phyloP scores from a whole-genome alignment of 768 basidiomycete genomes.

The Tylopilus sp. region DNA sequence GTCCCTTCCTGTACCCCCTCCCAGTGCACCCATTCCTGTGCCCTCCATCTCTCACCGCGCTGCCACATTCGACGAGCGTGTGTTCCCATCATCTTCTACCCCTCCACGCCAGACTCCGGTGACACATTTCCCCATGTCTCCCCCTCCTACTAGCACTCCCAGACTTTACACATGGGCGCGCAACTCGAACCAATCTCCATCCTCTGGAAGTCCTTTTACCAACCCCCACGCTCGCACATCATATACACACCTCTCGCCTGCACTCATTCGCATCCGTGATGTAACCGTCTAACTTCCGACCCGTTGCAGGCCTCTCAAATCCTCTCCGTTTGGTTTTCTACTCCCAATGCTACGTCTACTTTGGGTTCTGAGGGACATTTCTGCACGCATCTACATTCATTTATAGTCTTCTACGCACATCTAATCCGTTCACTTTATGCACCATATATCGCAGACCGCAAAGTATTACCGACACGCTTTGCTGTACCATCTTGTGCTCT shows the following conservation, averaged over 20 bases:
- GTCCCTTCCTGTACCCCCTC: slow-evolving; percentile 16
- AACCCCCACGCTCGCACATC: slow-evolving; percentile 60
- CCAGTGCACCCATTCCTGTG: slow-evolving; percentile 30
- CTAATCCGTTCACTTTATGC: slow-evolving; percentile 37
- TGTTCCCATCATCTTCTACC: slow-evolving; percentile 25
- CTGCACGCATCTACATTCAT: slow-evolving; percentile 18
- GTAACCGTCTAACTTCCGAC: slow-evolving; percentile 20
- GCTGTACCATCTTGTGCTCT: slow-evolving; percentile 34
- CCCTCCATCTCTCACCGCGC: slow-evolving; percentile 24
- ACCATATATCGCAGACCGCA: slow-evolving; percentile 31
- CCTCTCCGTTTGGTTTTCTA: slow-evolving; percentile 8
- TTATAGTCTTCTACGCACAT: slow-evolving; percentile 23
- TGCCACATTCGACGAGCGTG: slow-evolving; percentile 18
- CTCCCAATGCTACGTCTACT: slow-evolving; percentile 1
- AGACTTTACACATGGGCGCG: slow-evolving; percentile 55
- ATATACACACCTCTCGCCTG: slow-evolving; percentile 50
- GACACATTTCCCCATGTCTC: slow-evolving; percentile 41
- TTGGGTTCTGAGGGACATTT: slow-evolving; percentile 11
- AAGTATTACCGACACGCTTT: slow-evolving; percentile 25
- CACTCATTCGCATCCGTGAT: slow-evolving; percentile 45
- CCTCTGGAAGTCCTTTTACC: slow-evolving; percentile 47
- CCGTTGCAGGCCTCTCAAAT: slow-evolving; percentile 1
- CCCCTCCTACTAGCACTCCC: slow-evolving; percentile 54
- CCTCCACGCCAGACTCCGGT: slow-evolving; percentile 29
- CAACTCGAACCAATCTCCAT: slow-evolving; percentile 34